These are phyloP conservation scores for Physaria fendleri DNA, from an alignment of 345 rosid species.

Conservation along the genomic window DNA sequence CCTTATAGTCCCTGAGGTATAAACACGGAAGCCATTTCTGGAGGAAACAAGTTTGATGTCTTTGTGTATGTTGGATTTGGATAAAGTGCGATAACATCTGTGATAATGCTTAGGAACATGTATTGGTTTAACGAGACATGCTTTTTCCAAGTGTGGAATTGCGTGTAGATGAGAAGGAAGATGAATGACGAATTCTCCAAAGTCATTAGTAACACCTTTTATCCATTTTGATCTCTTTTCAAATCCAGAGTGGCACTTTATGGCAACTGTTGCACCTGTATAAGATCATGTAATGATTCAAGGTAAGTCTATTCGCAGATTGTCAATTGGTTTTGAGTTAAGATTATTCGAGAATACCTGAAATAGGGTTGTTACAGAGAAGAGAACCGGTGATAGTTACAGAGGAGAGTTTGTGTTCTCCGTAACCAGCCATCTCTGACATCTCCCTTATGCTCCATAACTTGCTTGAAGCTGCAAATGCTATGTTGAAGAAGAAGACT, in stretches of 20 bases:
- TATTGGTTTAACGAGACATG: conserved; percentile 26
- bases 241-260: conserved; percentile 21
- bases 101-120: conserved; percentile 19
- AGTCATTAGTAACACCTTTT: conserved; percentile 26
- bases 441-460: conserved; percentile 31
- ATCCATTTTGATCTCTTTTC: conserved; percentile 20
- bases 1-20: conserved; percentile 27
- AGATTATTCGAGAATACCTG: conserved; percentile 18
- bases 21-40: conserved; percentile 27
- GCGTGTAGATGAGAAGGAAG: conserved; percentile 37
- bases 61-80: conserved; percentile 23
- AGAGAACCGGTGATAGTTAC: conserved; percentile 30
- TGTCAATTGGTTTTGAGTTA: no score
- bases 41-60: conserved; percentile 25
- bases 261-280: conserved; percentile 26
- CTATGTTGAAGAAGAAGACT: conserved; percentile 16
- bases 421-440: conserved; percentile 31
- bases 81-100: background rate
- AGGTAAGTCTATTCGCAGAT: no score
- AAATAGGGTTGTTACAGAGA: conserved; percentile 19
- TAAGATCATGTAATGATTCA: background rate
- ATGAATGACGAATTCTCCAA: conserved; percentile 28
- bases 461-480: conserved; percentile 28
- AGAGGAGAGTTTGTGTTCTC: conserved; percentile 31
- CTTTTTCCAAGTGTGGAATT: conserved; percentile 17